Evolutionary conservation across 2,329 filamentous ascomycete genomes (phyloP), one percentile per base, ranked within the genome.

Genomic region (Aspergillus carbonarius): DNA sequence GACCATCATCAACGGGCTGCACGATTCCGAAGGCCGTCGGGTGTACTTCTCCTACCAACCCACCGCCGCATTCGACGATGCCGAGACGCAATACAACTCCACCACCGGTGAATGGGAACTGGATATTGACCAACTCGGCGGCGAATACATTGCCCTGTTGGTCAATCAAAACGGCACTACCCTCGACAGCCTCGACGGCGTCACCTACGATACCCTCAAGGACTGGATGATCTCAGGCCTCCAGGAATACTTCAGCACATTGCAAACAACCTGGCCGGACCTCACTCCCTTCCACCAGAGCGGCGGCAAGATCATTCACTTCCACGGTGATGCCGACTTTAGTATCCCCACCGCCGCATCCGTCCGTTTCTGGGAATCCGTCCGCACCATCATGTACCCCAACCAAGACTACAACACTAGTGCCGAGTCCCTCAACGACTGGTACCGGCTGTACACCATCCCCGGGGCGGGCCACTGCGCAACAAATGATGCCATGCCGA

Each of bases 291-390:
- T 85, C 74, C 73, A 81, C 34, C 57, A 72, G 2, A 64, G 74
- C 0, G 83, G 83, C 25, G 83, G 82, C 53, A 86, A 86, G 69
- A 70, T 86, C 5, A 71, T 87, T 8, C 83, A 85, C 68, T 84
- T 78, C 73, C 83, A 86, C 70, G 83, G 83, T 54, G 83, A 86
- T 68, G 80, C 79, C 0, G 84, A 86, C 68, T 69, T 75, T 12
- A 79, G 76, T 5, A 74, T 87, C 59, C 83, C 83, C 1, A 69
- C 83, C 0, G 82, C 76, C 4, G 83, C 81, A 0, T 84, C 82
- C 0, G 78, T 84, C 1, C 81, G 78, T 64, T 87, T 85, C 74
- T 81, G 77, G 70, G 76, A 85, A 54, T 80, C 82, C 2, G 83
- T 86, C 30, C 79, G 79, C 37, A 66, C 63, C 3, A 74, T 79